These are phyloP conservation scores for Corymbia calophylla DNA, from an alignment of 441 rosid species.

Conservation along the genomic window DNA sequence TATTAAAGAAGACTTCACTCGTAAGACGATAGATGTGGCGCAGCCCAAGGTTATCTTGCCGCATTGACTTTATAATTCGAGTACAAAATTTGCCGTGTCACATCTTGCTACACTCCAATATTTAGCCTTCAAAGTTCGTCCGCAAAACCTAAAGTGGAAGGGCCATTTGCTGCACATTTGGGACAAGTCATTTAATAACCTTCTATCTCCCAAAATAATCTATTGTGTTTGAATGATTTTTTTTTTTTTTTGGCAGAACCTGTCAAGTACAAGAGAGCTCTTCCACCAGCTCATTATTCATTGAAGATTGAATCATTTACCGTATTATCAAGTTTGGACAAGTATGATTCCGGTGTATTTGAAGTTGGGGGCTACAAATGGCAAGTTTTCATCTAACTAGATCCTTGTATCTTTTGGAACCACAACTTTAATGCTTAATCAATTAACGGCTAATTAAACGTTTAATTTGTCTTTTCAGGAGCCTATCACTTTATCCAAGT, in stretches of 20 bases:
- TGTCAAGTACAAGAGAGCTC: neutral
- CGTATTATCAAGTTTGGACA: neutral
- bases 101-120: neutral
- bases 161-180: neutral
- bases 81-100: neutral
- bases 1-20: neutral
- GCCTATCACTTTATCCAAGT: constrained; percentile 5
- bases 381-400: neutral
- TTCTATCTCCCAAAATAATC: neutral
- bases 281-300: neutral
- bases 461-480: constrained; percentile 10
- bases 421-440: too few relatives aligned
- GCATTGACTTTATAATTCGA: neutral
- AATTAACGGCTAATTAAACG: neutral
- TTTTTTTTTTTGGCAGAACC: neutral
- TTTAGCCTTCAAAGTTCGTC: neutral
- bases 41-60: neutral
- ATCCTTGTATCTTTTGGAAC: too few relatives aligned
- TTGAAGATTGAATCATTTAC: neutral
- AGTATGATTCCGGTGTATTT: neutral
- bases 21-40: neutral
- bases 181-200: neutral
- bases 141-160: fast-evolving
- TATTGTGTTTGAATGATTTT: neutral
- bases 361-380: neutral